Base-by-base conservation (phyloP, 2,329 filamentous ascomycete genomes). In the Penicillium sp. region DNA sequence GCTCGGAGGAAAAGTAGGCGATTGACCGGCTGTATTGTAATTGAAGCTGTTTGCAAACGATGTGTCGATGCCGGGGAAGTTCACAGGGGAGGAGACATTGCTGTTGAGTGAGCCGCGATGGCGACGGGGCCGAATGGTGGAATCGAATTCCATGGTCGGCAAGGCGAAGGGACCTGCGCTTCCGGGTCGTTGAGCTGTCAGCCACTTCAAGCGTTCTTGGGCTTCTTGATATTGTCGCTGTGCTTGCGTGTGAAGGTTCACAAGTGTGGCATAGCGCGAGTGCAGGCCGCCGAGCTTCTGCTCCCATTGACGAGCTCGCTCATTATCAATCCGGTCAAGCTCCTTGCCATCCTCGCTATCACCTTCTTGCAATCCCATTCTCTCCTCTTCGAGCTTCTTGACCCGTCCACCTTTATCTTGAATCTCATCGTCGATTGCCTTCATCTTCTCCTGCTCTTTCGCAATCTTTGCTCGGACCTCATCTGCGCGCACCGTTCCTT, bases 361-460 rank as follows among this genome's bases (percentile, higher is more conserved):
- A 18, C 69, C 71, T n/a, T 69, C 70, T 14, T 75, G 72, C 31
- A 72, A 63, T 31, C 73, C 73, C 60, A 80, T 76, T 52, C 77
- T 68, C 63, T 82, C 77, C 50, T 81, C 78, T 61, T 86, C 81
- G 6, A 85, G 69, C 31, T 76, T 74, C 68, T 84, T 83, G 65
- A 84, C 79, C 40, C 81, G 77, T 3, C 73, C 74, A 19, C 79
- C 80, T 56, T 80, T 83, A 55, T 82, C 77, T 52, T 79, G 78
- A 40, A 84, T 80, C 45, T 80, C 78, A 35, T 85, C 82, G 49
- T 86, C 82, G 33, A 85, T 70, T 6, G 66, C 61, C 54, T 79
- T 83, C 68, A 83, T 78, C 11, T 72, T 68, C 7, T 61, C 56
- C 49, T 76, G 73, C 53, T 77, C 74, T 41, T 72, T 67, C 14